A percentile compares a stretch with the other conserved stretches of the same genome.
These are phyloP conservation scores for Yarrowia galli DNA, from an alignment of 1,139 yeast species.

Conservation along the genomic window DNA sequence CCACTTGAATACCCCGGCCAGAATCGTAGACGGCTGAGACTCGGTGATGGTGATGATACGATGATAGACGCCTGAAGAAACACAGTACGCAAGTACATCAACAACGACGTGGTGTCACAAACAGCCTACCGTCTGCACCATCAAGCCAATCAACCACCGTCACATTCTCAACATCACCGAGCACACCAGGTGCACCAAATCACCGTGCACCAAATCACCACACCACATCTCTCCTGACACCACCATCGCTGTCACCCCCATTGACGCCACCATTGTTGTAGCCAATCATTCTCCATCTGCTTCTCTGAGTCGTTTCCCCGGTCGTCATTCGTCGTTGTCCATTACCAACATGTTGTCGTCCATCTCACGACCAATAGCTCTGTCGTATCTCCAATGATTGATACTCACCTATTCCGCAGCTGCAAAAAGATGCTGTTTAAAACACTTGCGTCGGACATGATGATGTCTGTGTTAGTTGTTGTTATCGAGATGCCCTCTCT, in stretches of 20 bases:
- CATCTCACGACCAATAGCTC: background rate
- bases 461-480: conserved; percentile 21
- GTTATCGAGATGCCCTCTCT: no score
- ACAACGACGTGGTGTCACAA: no score
- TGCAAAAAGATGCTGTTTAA: conserved; percentile 29
- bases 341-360: background rate
- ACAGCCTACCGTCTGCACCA: no score
- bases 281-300: background rate
- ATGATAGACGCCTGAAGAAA: no score
- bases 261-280: no score
- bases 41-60: no score
- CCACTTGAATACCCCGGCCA: no score
- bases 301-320: no score
- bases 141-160: no score
- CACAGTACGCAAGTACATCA: no score
- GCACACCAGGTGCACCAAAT: no score
- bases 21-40: no score
- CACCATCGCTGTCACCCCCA: background rate
- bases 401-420: conserved; percentile 27
- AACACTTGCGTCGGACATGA: conserved; percentile 31
- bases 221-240: background rate
- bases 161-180: background rate
- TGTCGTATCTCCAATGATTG: background rate
- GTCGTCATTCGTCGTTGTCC: background rate
- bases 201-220: background rate